These are phyloP conservation scores for Vararia minispora DNA, from an alignment of 768 basidiomycete genomes.

Conservation along the genomic window DNA sequence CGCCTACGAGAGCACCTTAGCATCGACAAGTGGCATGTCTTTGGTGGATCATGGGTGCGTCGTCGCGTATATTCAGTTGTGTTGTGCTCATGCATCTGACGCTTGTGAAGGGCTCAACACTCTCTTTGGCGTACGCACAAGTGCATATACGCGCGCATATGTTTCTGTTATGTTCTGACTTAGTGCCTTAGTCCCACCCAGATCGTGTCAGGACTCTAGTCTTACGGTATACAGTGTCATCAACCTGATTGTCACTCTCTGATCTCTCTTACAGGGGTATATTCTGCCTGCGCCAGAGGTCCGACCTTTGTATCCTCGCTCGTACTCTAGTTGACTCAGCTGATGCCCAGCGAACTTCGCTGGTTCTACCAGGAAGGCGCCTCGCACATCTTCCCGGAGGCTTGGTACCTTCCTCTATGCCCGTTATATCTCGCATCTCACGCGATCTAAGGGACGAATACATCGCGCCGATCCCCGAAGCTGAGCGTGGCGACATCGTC, in stretches of 20 bases:
- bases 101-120: slow-evolving; percentile 62
- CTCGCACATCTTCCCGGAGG: slow-evolving; percentile 76
- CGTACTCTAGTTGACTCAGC: background rate
- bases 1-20: slow-evolving; percentile 62
- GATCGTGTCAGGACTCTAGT: slow-evolving; percentile 70
- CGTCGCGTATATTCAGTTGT: background rate
- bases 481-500: slow-evolving; percentile 71
- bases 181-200: slow-evolving; percentile 51
- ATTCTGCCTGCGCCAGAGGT: slow-evolving; percentile 78
- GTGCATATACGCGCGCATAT: slow-evolving; percentile 21
- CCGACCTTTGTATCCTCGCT: background rate
- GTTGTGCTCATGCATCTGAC: background rate
- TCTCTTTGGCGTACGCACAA: slow-evolving; percentile 80
- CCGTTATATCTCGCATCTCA: background rate
- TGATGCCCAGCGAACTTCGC: slow-evolving; percentile 47
- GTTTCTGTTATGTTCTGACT: background rate
- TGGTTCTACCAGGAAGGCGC: slow-evolving; percentile 92
- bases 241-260: background rate
- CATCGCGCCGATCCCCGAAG: slow-evolving; percentile 67
- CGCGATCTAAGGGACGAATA: slow-evolving; percentile 62
- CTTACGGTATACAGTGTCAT: slow-evolving; percentile 40
- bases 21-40: slow-evolving; percentile 87
- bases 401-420: slow-evolving; percentile 42
- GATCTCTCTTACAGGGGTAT: slow-evolving; percentile 49
- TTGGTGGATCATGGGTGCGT: slow-evolving; percentile 85